Conservation (phyloP, 2,329 filamentous ascomycete species). For the Aspergillus pseudoterreus region DNA sequence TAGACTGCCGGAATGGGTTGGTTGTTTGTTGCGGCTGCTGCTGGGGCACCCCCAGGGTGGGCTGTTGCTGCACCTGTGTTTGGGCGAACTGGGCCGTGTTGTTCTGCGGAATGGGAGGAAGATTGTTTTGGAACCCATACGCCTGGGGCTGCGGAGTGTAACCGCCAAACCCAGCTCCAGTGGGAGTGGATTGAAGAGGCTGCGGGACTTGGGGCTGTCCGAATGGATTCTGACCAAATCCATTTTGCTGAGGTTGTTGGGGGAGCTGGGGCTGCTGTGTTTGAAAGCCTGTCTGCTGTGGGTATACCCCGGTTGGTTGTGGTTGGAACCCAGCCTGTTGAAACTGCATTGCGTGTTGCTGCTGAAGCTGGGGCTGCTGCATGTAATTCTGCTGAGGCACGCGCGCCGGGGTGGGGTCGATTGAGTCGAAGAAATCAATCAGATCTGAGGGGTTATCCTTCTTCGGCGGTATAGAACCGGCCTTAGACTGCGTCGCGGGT, state of each 20-base stretch:
- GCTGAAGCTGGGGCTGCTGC: constrained; percentile 33
- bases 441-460: constrained; percentile 60
- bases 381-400: constrained; percentile 49
- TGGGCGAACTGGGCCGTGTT: constrained; percentile 45
- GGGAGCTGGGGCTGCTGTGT: constrained; percentile 31
- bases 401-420: constrained; percentile 80
- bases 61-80: constrained; percentile 37
- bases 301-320: constrained; percentile 19
- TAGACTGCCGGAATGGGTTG: constrained; percentile 92
- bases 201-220: constrained; percentile 36
- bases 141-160: constrained; percentile 69
- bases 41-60: constrained; percentile 15
- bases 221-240: constrained; percentile 36
- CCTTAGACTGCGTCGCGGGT: constrained; percentile 22
- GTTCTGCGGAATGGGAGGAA: constrained; percentile 48
- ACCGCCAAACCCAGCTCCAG: constrained; percentile 79
- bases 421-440: constrained; percentile 93
- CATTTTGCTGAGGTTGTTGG: constrained; percentile 33
- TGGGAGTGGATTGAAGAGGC: constrained; percentile 58
- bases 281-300: constrained; percentile 32
- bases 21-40: constrained; percentile 56
- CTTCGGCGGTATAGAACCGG: constrained; percentile 25
- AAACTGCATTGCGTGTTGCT: constrained; percentile 37
- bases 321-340: constrained; percentile 31
- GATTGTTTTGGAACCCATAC: constrained; percentile 42